Percentiles rank a stretch among this genome's conserved stretches.
Conservation (phyloP, 805 yeast species). For the Candida tallmaniae region DNA sequence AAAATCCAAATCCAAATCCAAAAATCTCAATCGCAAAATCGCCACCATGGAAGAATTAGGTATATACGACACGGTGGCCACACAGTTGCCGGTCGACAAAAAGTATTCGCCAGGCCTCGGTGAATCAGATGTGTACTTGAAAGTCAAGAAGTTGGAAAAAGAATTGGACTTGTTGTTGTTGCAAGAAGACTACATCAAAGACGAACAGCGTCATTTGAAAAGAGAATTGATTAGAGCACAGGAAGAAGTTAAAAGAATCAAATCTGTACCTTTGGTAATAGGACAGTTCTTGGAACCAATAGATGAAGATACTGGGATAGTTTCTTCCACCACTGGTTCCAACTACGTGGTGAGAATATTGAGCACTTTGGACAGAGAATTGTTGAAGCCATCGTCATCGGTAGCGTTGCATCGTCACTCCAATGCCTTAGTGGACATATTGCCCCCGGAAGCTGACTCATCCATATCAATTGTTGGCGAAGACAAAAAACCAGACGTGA, state of each 20-base stretch:
- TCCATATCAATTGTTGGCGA: conserved; percentile 93
- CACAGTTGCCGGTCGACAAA: conserved; percentile 1
- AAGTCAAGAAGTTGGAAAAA: conserved; percentile 82
- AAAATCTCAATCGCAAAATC: no score
- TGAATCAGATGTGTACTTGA: conserved; percentile 65
- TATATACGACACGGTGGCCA: conserved; percentile 17
- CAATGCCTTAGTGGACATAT: conserved; percentile 91
- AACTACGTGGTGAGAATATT: conserved; percentile 93
- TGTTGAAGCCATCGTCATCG: conserved; percentile 89
- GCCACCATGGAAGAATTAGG: conserved; percentile 34
- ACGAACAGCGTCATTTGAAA: conserved; percentile 94
- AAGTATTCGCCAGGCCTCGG: no score
- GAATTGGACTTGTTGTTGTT: conserved; percentile 78
- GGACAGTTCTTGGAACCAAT: conserved; percentile 98
- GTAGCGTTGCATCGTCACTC: conserved; percentile 99
- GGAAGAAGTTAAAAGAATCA: conserved; percentile 96
- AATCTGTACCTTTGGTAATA: conserved; percentile 94
- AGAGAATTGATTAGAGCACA: conserved; percentile 95
- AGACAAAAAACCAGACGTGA: conserved; percentile 85
- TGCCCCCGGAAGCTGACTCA: conserved; percentile 99
- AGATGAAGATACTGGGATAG: conserved; percentile 94
- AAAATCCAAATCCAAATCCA: no score
- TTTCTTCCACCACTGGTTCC: conserved; percentile 95
- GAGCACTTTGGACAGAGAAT: conserved; percentile 91
- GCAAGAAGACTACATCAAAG: conserved; percentile 96